Conservation (phyloP, 495 filamentous ascomycete genomes). For the Xylaria longipes region DNA sequence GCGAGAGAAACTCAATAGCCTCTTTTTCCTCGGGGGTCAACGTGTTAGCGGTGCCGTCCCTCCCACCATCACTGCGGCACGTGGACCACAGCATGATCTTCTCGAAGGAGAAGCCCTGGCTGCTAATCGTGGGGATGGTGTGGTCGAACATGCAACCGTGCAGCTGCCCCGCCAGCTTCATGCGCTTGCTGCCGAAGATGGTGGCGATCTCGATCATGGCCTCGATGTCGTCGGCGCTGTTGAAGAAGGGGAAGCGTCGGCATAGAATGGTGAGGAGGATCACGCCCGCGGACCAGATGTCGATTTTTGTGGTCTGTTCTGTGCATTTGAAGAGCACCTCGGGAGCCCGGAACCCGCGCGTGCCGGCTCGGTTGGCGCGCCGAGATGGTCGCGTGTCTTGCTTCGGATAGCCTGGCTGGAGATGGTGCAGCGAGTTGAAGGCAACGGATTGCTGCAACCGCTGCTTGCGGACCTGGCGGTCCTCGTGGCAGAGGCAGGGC, state of each 20-base stretch:
- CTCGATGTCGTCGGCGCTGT: constrained; percentile 94
- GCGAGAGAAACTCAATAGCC: constrained; percentile 68
- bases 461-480: constrained; percentile 44
- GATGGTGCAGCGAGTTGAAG: constrained; percentile 49
- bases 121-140: constrained; percentile 86
- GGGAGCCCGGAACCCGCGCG: constrained; percentile 91
- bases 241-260: constrained; percentile 95
- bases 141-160: constrained; percentile 90
- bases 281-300: constrained; percentile 96
- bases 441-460: constrained; percentile 48
- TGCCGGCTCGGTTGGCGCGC: constrained; percentile 94
- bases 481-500: constrained; percentile 72
- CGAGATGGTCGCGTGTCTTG: constrained; percentile 86
- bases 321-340: constrained; percentile 98
- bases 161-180: constrained; percentile 80
- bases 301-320: constrained; percentile 92
- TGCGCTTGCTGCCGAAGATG: constrained; percentile 84
- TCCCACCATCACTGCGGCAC: constrained; percentile 58
- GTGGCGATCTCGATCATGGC: constrained; percentile 96
- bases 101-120: constrained; percentile 81
- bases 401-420: constrained; percentile 77
- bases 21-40: constrained; percentile 66
- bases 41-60: constrained; percentile 47
- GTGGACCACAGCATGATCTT: constrained; percentile 95
- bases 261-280: constrained; percentile 91